phyloP scores from a whole-genome alignment of 352 stramenopile genomes.

The Phytophthora lateralis region DNA sequence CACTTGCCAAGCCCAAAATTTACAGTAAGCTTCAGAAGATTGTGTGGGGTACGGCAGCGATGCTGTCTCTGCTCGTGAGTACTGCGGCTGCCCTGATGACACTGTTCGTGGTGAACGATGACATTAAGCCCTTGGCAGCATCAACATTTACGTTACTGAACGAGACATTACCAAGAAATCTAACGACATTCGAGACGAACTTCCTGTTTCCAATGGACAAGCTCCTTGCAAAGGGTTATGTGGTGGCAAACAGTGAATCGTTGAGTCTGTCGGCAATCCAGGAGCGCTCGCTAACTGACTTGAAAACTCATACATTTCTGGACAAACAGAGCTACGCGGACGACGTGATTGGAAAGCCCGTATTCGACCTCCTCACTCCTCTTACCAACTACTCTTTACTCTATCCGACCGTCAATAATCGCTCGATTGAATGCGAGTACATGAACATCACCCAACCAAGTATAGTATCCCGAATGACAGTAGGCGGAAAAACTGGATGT shows the following conservation, averaged over 20 bases:
- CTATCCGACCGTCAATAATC: slow-evolving; percentile 50
- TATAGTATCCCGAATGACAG: slow-evolving; percentile 53
- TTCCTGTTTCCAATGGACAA: slow-evolving; percentile 46
- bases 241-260: neutral
- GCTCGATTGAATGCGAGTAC: slow-evolving; percentile 40
- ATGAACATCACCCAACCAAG: slow-evolving; percentile 56
- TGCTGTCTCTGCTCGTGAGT: slow-evolving; percentile 33
- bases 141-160: slow-evolving; percentile 33
- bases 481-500: slow-evolving; percentile 57
- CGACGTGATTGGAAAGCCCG: slow-evolving; percentile 38
- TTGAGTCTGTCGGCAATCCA: slow-evolving; percentile 39
- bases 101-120: slow-evolving; percentile 39
- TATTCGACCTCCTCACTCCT: slow-evolving; percentile 49
- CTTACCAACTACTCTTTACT: slow-evolving; percentile 46
- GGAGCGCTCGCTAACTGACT: slow-evolving; percentile 14
- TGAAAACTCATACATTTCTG: slow-evolving; percentile 53
- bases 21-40: slow-evolving; percentile 58
- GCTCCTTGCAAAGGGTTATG: slow-evolving; percentile 30
- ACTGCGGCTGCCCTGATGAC: slow-evolving; percentile 29
- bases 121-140: slow-evolving; percentile 38
- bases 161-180: slow-evolving; percentile 30
- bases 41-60: slow-evolving; percentile 41
- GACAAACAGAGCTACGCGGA: slow-evolving; percentile 45
- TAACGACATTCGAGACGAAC: slow-evolving; percentile 40
- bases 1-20: slow-evolving; percentile 47